Conservation (phyloP, 768 basidiomycete species). For the Glaciozyma antarctica region DNA sequence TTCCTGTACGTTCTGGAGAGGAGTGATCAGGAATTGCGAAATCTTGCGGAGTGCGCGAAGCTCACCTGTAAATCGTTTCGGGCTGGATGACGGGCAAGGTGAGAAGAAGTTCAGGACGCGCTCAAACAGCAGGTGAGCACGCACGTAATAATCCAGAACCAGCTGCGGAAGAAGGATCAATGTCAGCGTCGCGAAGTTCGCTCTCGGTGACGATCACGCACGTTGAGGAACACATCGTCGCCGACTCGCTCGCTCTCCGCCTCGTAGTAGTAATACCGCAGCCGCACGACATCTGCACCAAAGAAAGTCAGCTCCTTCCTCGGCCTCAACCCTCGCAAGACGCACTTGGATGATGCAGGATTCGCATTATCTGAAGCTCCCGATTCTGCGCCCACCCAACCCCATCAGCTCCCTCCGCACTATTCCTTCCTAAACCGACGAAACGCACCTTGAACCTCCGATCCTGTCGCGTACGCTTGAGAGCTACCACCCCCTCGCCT, state of each 20-base stretch:
- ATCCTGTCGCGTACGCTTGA: slow-evolving; percentile 99
- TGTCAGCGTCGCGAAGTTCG: background rate
- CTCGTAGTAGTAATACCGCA: slow-evolving; percentile 85
- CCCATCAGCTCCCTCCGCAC: background rate
- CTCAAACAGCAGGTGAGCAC: background rate
- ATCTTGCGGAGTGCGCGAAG: too few relatives aligned
- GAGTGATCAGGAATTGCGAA: too few relatives aligned
- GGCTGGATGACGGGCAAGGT: slow-evolving; percentile 41
- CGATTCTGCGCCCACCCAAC: slow-evolving; percentile 66
- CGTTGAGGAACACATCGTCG: slow-evolving; percentile 97
- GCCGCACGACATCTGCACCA: slow-evolving; percentile 71
- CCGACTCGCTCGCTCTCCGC: slow-evolving; percentile 49
- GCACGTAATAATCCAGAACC: slow-evolving; percentile 2
- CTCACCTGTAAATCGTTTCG: slow-evolving; percentile 76
- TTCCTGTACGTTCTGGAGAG: slow-evolving; percentile 62
- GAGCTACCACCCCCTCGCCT: slow-evolving; percentile 74
- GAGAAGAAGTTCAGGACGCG: background rate
- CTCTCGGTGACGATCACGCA: slow-evolving; percentile 62
- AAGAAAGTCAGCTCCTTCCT: slow-evolving; percentile 43
- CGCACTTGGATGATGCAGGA: too few relatives aligned
- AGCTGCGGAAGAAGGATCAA: background rate
- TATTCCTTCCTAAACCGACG: too few relatives aligned
- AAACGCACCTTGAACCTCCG: slow-evolving; percentile 88
- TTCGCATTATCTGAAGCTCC: slow-evolving; percentile 69
- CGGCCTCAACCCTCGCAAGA: slow-evolving; percentile 51